These are phyloP conservation scores for Calamus simplicifolius DNA, from an alignment of 176 grass and related monocot species.

Conservation along the genomic window DNA sequence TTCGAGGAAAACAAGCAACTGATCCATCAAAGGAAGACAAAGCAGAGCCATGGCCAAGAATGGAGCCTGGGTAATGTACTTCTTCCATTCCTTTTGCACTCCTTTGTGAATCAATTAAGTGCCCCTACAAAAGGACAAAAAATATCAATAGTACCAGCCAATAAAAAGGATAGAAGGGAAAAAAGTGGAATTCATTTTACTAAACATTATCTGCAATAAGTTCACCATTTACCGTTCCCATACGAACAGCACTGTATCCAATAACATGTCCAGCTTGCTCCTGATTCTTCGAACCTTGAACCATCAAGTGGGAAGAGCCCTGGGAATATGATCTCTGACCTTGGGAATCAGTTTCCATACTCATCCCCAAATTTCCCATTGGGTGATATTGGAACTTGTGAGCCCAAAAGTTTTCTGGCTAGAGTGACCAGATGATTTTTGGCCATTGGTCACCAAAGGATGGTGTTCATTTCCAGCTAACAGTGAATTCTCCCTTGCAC, in stretches of 20 bases:
- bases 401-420: conserved; percentile 38
- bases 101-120: conserved; percentile 39
- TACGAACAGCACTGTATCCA: conserved; percentile 34
- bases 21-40: conserved; percentile 54
- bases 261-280: conserved; percentile 35
- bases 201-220: conserved; percentile 3
- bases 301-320: conserved; percentile 27
- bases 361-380: conserved; percentile 46
- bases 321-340: conserved; percentile 29
- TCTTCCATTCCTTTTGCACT: conserved; percentile 49
- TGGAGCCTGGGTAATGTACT: conserved; percentile 33
- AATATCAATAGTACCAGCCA: conserved; percentile 2
- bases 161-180: conserved; percentile 6
- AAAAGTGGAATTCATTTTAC: neutral
- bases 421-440: conserved; percentile 20
- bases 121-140: conserved; percentile 4
- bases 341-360: conserved; percentile 36
- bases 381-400: conserved; percentile 46
- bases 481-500: conserved; percentile 34
- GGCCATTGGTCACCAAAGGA: conserved; percentile 9
- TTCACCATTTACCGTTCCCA: conserved; percentile 33
- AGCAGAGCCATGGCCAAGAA: conserved; percentile 41
- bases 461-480: conserved; percentile 35
- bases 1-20: conserved; percentile 51
- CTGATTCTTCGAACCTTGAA: conserved; percentile 48